Conservation (phyloP, 805 yeast species). For the Millerozyma miso region DNA sequence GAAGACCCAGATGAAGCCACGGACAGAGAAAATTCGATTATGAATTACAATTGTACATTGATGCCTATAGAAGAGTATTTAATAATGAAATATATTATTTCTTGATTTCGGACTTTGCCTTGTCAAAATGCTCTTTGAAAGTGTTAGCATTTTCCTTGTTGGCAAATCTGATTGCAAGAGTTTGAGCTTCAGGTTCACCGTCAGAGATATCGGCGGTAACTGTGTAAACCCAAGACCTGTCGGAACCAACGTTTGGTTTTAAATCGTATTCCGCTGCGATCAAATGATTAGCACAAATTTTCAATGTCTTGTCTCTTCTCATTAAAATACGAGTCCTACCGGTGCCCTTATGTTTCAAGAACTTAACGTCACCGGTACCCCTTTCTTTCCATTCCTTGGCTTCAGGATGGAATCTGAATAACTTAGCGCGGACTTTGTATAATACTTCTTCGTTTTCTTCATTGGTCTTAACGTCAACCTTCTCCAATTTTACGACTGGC, state of each 20-base stretch:
- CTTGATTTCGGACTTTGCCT: slow-evolving; percentile 56
- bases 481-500: slow-evolving; percentile 91
- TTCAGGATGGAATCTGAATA: slow-evolving; percentile 84
- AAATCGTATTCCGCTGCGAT: slow-evolving; percentile 76
- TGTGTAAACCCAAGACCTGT: slow-evolving; percentile 96
- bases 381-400: slow-evolving; percentile 97
- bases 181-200: slow-evolving; percentile 93
- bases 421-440: slow-evolving; percentile 84
- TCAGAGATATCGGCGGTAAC: slow-evolving; percentile 85
- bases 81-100: background rate
- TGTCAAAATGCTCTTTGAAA: slow-evolving; percentile 88
- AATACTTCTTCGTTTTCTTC: slow-evolving; percentile 30
- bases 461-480: slow-evolving; percentile 91
- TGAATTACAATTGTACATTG: background rate
- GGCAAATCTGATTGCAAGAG: slow-evolving; percentile 94
- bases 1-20: too few relatives aligned
- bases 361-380: slow-evolving; percentile 97
- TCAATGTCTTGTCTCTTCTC: slow-evolving; percentile 99
- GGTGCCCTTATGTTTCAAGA: slow-evolving; percentile 80
- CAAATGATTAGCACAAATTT: slow-evolving; percentile 96
- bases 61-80: background rate
- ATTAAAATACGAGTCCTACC: slow-evolving; percentile 85
- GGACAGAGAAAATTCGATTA: slow-evolving; percentile 1
- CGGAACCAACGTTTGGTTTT: slow-evolving; percentile 92
- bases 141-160: slow-evolving; percentile 89